phyloP scores from a whole-genome alignment of 148 eudicot species.

The Chenopodium album region DNA sequence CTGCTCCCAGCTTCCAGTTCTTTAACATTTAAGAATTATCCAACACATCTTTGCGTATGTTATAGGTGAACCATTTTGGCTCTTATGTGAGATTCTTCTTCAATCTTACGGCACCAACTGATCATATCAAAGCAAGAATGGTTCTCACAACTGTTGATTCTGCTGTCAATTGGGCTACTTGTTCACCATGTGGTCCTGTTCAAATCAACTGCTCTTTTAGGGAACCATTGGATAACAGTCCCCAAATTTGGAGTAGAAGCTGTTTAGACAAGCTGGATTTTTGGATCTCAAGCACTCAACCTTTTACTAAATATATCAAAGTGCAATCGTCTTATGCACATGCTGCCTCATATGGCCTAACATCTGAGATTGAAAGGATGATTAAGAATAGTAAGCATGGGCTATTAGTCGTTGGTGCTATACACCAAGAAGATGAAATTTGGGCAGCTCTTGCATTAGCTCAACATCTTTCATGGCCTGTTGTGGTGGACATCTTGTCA shows the following conservation, averaged over 20 bases:
- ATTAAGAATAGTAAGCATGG: conserved; percentile 59
- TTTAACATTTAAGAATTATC: not conserved
- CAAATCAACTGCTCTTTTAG: conserved; percentile 90
- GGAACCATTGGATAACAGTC: conserved; percentile 76
- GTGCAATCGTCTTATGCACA: conserved; percentile 36
- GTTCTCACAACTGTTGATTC: conserved; percentile 91
- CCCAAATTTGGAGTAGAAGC: conserved; percentile 47
- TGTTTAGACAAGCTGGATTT: conserved; percentile 68
- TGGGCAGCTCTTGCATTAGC: conserved; percentile 92
- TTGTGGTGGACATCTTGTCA: conserved; percentile 75
- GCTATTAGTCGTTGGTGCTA: conserved; percentile 66
- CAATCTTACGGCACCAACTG: conserved; percentile 85
- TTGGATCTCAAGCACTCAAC: conserved; percentile 69
- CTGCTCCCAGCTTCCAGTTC: conserved; percentile 2
- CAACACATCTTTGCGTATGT: not conserved
- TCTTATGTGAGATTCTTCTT: conserved; percentile 76
- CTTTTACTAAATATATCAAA: conserved; percentile 65
- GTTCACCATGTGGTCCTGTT: conserved; percentile 81
- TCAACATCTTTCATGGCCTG: conserved; percentile 87
- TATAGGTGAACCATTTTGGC: conserved; percentile 89
- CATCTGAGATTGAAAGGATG: conserved; percentile 52
- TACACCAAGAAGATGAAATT: conserved; percentile 71
- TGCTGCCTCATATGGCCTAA: conserved; percentile 31
- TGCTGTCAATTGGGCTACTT: conserved; percentile 72
- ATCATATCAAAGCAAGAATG: conserved; percentile 68